Evolutionary conservation across 2,329 filamentous ascomycete species (phyloP).

Genomic region (Xylaria arbuscula): DNA sequence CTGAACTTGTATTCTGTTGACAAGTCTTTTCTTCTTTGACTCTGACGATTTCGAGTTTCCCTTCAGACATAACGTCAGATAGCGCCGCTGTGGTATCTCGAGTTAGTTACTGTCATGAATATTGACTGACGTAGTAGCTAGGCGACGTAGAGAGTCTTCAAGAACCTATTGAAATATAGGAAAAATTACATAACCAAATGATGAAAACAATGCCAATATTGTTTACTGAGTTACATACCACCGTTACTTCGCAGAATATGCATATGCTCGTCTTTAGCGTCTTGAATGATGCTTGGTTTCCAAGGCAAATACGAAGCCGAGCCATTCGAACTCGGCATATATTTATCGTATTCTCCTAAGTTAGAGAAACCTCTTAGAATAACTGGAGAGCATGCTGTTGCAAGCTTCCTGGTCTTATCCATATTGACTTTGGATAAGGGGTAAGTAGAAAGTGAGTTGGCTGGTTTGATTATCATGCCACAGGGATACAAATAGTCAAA

Average conservation of each 20-base stretch:
- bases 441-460: conserved; percentile 46
- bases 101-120: neutral
- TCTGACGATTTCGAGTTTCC: conserved; percentile 5
- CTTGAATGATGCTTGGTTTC: conserved; percentile 2
- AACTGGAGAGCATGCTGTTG: conserved; percentile 63
- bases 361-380: conserved; percentile 61
- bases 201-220: neutral
- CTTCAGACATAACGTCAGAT: conserved; percentile 22
- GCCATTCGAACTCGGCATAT: conserved; percentile 12
- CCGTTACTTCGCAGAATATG: conserved; percentile 6
- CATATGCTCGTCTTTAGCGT: conserved; percentile 13
- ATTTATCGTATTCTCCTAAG: conserved; percentile 11
- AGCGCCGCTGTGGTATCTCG: neutral
- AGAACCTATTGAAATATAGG: no score
- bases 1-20: conserved; percentile 4
- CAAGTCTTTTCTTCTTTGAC: neutral
- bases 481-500: conserved; percentile 60
- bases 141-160: neutral
- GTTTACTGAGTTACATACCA: neutral
- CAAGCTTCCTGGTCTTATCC: conserved; percentile 57
- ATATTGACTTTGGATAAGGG: conserved; percentile 57
- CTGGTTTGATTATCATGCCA: conserved; percentile 55
- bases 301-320: conserved; percentile 2
- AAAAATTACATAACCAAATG: neutral
- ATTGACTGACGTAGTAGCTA: neutral